A percentile compares a stretch with the other conserved stretches of the same genome.
Conservation (phyloP, 2,329 filamentous ascomycete species). For the Epichloe baconii region DNA sequence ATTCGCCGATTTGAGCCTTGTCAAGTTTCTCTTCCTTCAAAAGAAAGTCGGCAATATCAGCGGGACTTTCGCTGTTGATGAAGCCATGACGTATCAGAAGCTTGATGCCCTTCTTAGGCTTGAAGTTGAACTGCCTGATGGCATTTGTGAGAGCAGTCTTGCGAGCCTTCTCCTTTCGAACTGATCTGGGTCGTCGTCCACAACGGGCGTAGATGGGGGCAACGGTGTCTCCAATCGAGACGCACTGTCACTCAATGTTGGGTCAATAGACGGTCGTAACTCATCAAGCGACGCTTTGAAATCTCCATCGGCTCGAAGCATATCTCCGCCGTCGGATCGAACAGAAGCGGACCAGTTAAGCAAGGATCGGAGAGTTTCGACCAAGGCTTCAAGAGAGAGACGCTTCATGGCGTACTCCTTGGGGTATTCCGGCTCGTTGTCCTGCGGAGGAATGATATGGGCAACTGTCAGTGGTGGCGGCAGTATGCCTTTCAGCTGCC, state of each 20-base stretch:
- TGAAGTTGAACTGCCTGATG: constrained; percentile 91
- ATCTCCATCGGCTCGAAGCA: constrained; percentile 19
- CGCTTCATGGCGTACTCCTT: constrained; percentile 88
- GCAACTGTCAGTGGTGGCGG: constrained; percentile 77
- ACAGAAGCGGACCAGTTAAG: constrained; percentile 74
- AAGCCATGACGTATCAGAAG: constrained; percentile 73
- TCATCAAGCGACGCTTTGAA: constrained; percentile 32
- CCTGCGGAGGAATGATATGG: constrained; percentile 49
- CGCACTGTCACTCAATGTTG: constrained; percentile 42
- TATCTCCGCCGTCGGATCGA: constrained; percentile 38
- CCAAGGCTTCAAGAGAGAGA: constrained; percentile 73
- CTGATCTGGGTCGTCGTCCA: constrained; percentile 84
- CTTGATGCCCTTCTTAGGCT: constrained; percentile 89
- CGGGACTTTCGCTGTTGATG: constrained; percentile 63
- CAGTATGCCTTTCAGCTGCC: constrained; percentile 74
- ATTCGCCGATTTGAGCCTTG: constrained; percentile 89
- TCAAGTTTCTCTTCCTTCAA: constrained; percentile 71
- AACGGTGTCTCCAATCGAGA: constrained; percentile 47
- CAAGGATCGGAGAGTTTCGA: constrained; percentile 77
- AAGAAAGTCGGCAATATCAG: constrained; percentile 77
- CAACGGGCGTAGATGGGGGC: constrained; percentile 51
- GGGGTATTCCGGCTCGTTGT: constrained; percentile 59
- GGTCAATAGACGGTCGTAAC: constrained; percentile 55
- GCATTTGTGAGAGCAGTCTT: constrained; percentile 89
- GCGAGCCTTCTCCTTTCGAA: constrained; percentile 84